Evolutionary conservation across 176 grass and related monocot species (phyloP).

Genomic region (Triticum urartu): DNA sequence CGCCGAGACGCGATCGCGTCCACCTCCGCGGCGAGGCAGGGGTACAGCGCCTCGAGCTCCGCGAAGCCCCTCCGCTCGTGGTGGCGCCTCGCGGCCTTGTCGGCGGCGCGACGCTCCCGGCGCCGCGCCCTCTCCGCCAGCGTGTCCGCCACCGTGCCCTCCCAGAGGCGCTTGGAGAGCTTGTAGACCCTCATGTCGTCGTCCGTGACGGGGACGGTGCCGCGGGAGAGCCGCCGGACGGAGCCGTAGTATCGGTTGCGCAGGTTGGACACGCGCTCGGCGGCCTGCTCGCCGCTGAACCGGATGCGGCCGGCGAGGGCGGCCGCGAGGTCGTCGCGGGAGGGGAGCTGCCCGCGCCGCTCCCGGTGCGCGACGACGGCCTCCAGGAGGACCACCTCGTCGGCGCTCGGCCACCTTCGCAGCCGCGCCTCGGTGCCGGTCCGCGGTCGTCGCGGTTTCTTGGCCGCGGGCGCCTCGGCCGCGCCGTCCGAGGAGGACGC

Average conservation of each 20-base stretch:
- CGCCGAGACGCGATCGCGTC: neutral
- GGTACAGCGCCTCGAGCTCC: neutral
- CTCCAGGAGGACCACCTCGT: constrained; percentile 5
- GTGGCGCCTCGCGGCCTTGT: neutral
- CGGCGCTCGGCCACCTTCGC: neutral
- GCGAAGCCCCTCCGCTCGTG: neutral
- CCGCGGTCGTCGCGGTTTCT: neutral
- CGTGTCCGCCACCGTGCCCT: neutral
- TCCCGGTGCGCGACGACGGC: neutral
- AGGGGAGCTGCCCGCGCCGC: neutral
- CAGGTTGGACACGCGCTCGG: neutral
- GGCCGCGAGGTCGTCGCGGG: neutral
- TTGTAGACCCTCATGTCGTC: neutral
- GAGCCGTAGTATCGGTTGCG: neutral
- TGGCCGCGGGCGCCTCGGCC: neutral
- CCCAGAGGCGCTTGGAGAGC: constrained; percentile 35
- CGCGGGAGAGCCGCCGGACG: neutral
- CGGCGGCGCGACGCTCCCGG: neutral
- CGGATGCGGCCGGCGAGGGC: neutral
- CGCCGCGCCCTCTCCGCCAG: neutral
- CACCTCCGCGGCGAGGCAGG: constrained; percentile 18
- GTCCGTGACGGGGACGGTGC: constrained; percentile 17
- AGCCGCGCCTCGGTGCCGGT: accelerated
- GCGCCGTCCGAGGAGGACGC: neutral
- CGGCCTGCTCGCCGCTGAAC: neutral